Percentiles rank a stretch among this genome's conserved stretches.
Conservation (phyloP, 805 yeast species). For the Ogataea populi-albae region DNA sequence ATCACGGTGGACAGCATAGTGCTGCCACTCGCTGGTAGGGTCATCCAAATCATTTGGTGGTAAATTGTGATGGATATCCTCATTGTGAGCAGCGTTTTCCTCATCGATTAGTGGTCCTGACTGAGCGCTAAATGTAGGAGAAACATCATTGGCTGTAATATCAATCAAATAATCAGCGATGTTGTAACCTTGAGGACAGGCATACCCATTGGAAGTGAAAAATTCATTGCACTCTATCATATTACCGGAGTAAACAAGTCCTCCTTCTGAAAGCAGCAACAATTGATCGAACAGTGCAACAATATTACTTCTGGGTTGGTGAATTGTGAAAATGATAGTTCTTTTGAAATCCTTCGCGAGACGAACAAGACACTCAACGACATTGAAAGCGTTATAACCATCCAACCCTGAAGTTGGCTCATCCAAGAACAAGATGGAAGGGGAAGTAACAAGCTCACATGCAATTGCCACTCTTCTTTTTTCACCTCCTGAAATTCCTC, state of each 20-base stretch:
- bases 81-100: conserved; percentile 21
- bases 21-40: conserved; percentile 81
- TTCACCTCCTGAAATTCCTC: conserved; percentile 95
- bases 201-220: conserved; percentile 70
- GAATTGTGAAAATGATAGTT: conserved; percentile 90
- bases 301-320: conserved; percentile 95
- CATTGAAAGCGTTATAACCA: conserved; percentile 89
- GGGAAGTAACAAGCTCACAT: conserved; percentile 87
- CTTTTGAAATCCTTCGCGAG: conserved; percentile 78
- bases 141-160: conserved; percentile 58
- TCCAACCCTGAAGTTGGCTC: conserved; percentile 97
- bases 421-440: conserved; percentile 77
- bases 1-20: conserved; percentile 76
- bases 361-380: conserved; percentile 77
- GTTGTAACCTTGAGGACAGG: conserved; percentile 86
- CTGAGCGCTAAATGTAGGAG: not conserved
- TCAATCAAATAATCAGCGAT: conserved; percentile 93
- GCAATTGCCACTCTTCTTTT: conserved; percentile 91
- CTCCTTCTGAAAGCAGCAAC: conserved; percentile 78
- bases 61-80: conserved; percentile 31
- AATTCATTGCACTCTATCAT: conserved; percentile 71
- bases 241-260: conserved; percentile 84
- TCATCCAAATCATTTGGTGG: conserved; percentile 38
- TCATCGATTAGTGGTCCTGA: conserved; percentile 9
- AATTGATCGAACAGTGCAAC: conserved; percentile 87